These are phyloP conservation scores for Candida lessepsii DNA, from an alignment of 805 yeast genomes.

Conservation along the genomic window DNA sequence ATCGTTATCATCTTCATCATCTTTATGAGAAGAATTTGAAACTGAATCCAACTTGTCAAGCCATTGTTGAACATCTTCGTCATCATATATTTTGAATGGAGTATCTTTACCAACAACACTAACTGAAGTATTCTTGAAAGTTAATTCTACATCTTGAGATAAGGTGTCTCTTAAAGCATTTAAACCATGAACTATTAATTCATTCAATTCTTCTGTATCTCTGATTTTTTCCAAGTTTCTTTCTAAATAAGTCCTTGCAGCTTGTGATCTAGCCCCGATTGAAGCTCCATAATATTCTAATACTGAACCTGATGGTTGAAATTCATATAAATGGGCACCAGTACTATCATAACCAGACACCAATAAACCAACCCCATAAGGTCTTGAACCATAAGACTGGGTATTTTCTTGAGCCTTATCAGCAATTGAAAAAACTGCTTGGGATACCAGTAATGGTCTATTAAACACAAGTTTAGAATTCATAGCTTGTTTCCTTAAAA, in stretches of 20 bases:
- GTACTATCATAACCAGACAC: constrained; percentile 89
- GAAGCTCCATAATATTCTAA: constrained; percentile 92
- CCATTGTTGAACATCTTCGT: constrained; percentile 84
- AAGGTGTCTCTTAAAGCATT: constrained; percentile 91
- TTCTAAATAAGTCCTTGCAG: constrained; percentile 94
- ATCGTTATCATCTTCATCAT: constrained; percentile 28
- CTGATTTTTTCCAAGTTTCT: constrained; percentile 72
- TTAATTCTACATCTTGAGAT: constrained; percentile 91
- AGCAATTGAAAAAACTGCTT: constrained; percentile 83
- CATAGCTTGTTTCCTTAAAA: constrained; percentile 87
- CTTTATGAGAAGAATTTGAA: constrained; percentile 54
- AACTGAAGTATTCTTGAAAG: constrained; percentile 78
- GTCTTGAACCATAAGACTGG: constrained; percentile 93
- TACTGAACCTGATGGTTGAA: constrained; percentile 93
- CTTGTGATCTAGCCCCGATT: constrained; percentile 98
- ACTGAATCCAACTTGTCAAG: constrained; percentile 69
- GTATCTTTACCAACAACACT: constrained; percentile 87
- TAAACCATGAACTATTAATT: constrained; percentile 80
- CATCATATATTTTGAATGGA: constrained; percentile 77
- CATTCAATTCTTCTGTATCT: constrained; percentile 58
- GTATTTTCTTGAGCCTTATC: constrained; percentile 98
- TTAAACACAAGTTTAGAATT: constrained; percentile 79
- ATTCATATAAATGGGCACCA: constrained; percentile 92
- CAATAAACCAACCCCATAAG: constrained; percentile 95
- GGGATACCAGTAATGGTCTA: constrained; percentile 78